A percentile compares a stretch with the other conserved stretches of the same genome.
Conservation (phyloP, 805 yeast species). For the Starmera quercuum region DNA sequence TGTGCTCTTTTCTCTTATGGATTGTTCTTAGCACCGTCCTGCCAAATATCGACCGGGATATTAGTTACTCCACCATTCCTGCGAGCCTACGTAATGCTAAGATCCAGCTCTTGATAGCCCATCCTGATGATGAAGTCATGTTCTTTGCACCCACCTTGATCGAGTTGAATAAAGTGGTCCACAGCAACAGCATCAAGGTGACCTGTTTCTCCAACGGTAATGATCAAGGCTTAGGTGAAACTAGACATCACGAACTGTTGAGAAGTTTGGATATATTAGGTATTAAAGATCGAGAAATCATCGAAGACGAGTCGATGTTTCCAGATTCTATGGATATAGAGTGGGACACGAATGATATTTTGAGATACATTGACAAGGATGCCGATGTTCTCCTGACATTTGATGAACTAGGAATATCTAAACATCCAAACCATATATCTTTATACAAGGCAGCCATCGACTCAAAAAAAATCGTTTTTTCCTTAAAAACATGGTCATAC, state of each 20-base stretch:
- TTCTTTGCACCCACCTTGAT: constrained; percentile 79
- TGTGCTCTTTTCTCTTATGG: too few species aligned
- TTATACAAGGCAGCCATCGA: constrained; percentile 37
- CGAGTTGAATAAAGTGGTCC: constrained; percentile 38
- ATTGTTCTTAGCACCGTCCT: too few species aligned
- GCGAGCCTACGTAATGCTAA: constrained; percentile 2
- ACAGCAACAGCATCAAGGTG: constrained; percentile 45
- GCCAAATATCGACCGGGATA: too few species aligned
- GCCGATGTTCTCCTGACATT: constrained; percentile 57
- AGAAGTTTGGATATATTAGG: constrained; percentile 51
- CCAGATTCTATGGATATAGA: constrained; percentile 59
- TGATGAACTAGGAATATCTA: constrained; percentile 76
- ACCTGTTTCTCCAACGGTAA: constrained; percentile 76
- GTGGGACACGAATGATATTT: constrained; percentile 52
- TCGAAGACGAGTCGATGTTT: constrained; percentile 39
- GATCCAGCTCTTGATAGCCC: constrained; percentile 66
- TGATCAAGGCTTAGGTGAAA: constrained; percentile 62
- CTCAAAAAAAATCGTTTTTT: constrained; percentile 13
- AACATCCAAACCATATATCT: constrained; percentile 80
- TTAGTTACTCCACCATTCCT: neutral
- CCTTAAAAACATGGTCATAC: constrained; percentile 25
- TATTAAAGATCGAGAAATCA: constrained; percentile 30
- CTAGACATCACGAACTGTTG: constrained; percentile 53
- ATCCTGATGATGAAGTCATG: constrained; percentile 99
- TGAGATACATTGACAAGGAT: constrained; percentile 25